Percentiles rank a stretch among this genome's conserved stretches.
Conservation (phyloP, 306 rosid species). For the Comarum palustre region DNA sequence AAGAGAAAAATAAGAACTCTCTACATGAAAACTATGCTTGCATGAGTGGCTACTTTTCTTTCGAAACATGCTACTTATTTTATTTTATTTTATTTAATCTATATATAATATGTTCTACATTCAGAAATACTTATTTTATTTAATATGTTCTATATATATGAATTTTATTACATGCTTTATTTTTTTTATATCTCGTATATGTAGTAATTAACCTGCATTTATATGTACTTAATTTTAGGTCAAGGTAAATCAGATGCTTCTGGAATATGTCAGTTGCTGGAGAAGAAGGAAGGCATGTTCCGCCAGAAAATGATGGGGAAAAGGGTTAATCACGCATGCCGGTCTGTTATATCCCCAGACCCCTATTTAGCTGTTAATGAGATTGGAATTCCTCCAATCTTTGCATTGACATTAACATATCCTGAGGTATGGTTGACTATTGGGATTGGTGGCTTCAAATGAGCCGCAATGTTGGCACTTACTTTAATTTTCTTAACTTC, state of each 20-base stretch:
- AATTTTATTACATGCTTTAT: too few species aligned
- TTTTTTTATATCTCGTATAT: not conserved
- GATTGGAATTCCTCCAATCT: conserved; percentile 94
- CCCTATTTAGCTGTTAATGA: conserved; percentile 97
- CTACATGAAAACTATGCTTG: not conserved
- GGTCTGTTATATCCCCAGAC: conserved; percentile 98
- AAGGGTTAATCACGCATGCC: conserved; percentile 95
- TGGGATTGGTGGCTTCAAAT: not conserved
- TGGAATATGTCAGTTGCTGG: conserved; percentile 87
- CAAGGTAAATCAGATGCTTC: conserved; percentile 51
- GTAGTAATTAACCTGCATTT: conserved; percentile 17
- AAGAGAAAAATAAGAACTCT: not conserved
- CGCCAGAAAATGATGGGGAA: conserved; percentile 99
- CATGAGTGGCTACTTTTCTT: too few species aligned
- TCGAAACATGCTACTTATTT: too few species aligned
- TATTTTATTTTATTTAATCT: too few species aligned
- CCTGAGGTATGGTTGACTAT: conserved; percentile 69
- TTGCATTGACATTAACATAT: conserved; percentile 76
- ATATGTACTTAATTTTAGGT: conserved; percentile 35
- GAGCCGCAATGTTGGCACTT: not conserved
- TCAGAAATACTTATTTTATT: too few species aligned
- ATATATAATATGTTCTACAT: too few species aligned
- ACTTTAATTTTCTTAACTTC: not conserved
- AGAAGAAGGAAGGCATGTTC: conserved; percentile 93
- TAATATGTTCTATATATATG: too few species aligned